A percentile compares a stretch with the other conserved stretches of the same genome.
phyloP scores from a whole-genome alignment of 2,329 filamentous ascomycete species.

The Fusarium sp. region DNA sequence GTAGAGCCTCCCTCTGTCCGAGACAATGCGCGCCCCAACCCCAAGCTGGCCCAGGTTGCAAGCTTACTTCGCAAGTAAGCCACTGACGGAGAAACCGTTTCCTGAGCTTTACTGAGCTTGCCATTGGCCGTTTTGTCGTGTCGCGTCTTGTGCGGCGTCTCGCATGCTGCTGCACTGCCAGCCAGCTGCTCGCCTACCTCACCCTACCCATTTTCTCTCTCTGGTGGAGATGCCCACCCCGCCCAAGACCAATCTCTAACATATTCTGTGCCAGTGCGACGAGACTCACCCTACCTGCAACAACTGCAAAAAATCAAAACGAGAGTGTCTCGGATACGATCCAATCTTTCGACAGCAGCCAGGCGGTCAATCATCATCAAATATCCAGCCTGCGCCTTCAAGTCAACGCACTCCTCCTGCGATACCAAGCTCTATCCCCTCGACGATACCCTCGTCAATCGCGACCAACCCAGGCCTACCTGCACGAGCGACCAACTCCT shows the following conservation, averaged over 20 bases:
- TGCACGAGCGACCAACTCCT: slow-evolving; percentile 53
- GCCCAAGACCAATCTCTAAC: slow-evolving; percentile 42
- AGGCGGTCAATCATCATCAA: slow-evolving; percentile 78
- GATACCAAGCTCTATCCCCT: slow-evolving; percentile 44
- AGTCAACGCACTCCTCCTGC: slow-evolving; percentile 52
- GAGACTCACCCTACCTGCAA: slow-evolving; percentile 93
- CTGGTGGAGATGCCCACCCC: slow-evolving; percentile 38
- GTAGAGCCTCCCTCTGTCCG: slow-evolving; percentile 34
- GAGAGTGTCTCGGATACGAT: slow-evolving; percentile 88
- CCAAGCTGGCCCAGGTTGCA: slow-evolving; percentile 4
- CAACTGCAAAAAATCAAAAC: slow-evolving; percentile 90
- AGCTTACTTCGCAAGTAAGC: slow-evolving; percentile 15
- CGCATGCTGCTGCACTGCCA: slow-evolving; percentile 14
- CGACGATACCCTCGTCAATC: slow-evolving; percentile 40
- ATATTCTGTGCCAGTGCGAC: slow-evolving; percentile 75
- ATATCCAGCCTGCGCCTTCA: slow-evolving; percentile 53
- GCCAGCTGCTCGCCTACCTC: slow-evolving; percentile 24
- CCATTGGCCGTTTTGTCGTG: slow-evolving; percentile 28
- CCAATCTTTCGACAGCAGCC: slow-evolving; percentile 84
- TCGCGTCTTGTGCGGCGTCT: slow-evolving; percentile 18
- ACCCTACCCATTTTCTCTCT: slow-evolving; percentile 15
- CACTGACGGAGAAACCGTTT: slow-evolving; percentile 17
- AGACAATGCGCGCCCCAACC: slow-evolving; percentile 14
- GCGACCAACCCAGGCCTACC: slow-evolving; percentile 41
- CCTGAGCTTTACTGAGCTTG: slow-evolving; percentile 27